These are phyloP conservation scores for Tetracladium setigerum DNA, from an alignment of 495 filamentous ascomycete genomes.

Conservation along the genomic window DNA sequence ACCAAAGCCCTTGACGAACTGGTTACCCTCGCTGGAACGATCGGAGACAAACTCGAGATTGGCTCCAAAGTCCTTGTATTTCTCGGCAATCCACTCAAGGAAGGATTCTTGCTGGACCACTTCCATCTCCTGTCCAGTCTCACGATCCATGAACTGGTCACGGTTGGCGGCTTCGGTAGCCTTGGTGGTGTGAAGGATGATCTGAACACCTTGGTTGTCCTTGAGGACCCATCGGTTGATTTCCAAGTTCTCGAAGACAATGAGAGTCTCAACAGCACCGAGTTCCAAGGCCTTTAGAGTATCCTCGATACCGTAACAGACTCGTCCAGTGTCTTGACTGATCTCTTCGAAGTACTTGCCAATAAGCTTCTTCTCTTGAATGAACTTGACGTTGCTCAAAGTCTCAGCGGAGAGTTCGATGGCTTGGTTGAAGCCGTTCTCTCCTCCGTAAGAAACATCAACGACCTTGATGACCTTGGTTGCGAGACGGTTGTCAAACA, in stretches of 20 bases:
- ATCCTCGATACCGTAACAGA: slow-evolving; percentile 97
- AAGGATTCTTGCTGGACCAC: slow-evolving; percentile 75
- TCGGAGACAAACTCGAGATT: slow-evolving; percentile 97
- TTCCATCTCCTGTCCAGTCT: slow-evolving; percentile 95
- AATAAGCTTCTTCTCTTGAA: slow-evolving; percentile 99
- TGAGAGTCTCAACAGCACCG: slow-evolving; percentile 87
- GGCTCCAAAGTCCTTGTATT: slow-evolving; percentile 95
- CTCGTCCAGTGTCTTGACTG: slow-evolving; percentile 87
- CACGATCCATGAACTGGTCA: slow-evolving; percentile 85
- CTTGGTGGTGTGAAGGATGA: slow-evolving; percentile 84
- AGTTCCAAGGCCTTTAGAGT: slow-evolving; percentile 96
- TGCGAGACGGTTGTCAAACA: slow-evolving; percentile 89
- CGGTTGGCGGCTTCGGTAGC: slow-evolving; percentile 66
- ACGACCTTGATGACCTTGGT: slow-evolving; percentile 98
- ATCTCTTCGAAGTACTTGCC: slow-evolving; percentile 98
- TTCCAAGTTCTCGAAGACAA: slow-evolving; percentile 97
- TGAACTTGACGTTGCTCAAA: slow-evolving; percentile 98
- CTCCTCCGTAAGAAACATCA: slow-evolving; percentile 95
- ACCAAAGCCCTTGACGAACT: slow-evolving; percentile 99
- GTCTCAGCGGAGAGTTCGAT: slow-evolving; percentile 94
- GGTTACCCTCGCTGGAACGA: slow-evolving; percentile 92
- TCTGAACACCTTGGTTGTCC: slow-evolving; percentile 57
- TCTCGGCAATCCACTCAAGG: slow-evolving; percentile 97
- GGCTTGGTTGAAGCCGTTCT: slow-evolving; percentile 99
- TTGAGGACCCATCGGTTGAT: slow-evolving; percentile 87